Evolutionary conservation across 2,329 filamentous ascomycete species (phyloP).

Genomic region (Paraphaeosphaeria minitans): DNA sequence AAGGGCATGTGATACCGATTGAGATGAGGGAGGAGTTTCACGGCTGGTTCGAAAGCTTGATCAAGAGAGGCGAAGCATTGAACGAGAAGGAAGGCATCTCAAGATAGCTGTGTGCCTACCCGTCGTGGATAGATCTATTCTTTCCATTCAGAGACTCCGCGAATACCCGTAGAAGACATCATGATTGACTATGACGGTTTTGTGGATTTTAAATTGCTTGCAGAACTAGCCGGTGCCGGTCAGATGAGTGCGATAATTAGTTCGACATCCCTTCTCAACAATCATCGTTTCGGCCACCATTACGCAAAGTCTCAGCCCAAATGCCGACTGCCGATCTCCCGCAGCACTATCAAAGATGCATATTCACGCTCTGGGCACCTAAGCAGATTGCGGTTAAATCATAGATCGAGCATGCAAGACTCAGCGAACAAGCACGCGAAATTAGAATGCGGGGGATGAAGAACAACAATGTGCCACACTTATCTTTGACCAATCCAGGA

Average conservation of each 20-base stretch:
- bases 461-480: not conserved
- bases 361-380: not conserved
- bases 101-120: not conserved
- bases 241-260: no score
- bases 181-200: not conserved
- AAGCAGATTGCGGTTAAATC: conserved; percentile 5
- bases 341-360: not conserved
- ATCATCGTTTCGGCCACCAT: no score
- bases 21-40: conserved; percentile 75
- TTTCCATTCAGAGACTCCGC: not conserved
- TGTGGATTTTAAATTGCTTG: no score
- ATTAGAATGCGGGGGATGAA: conserved; percentile 4
- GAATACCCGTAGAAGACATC: not conserved
- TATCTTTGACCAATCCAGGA: not conserved
- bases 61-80: conserved; percentile 58
- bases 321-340: conserved; percentile 1
- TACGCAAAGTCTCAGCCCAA: not conserved
- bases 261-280: no score
- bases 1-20: conserved; percentile 76
- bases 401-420: not conserved
- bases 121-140: not conserved
- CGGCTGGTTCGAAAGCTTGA: conserved; percentile 63
- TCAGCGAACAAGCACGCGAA: not conserved
- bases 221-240: not conserved
- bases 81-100: conserved; percentile 29